Evolutionary conservation across 108 stramenopile species (phyloP).

Genomic region (Fragilaria crotonensis): DNA sequence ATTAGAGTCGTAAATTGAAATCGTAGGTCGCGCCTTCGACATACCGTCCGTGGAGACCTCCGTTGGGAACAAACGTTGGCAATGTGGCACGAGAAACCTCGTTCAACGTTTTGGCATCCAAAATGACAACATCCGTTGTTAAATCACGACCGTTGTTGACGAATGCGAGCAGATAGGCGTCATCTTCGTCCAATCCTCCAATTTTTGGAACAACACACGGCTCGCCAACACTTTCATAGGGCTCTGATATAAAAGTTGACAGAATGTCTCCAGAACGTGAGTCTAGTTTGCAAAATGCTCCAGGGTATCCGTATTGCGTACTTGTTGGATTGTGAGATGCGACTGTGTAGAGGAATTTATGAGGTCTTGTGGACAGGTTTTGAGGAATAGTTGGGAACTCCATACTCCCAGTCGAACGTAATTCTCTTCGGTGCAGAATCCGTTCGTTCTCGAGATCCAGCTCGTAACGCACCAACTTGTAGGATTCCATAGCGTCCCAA

Average conservation of each 20-base stretch:
- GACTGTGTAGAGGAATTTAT: conserved; percentile 26
- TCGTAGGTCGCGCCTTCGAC: conserved; percentile 8
- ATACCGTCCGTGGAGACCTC: conserved; percentile 4
- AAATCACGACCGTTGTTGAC: conserved; percentile 18
- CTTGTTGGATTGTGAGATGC: conserved; percentile 6
- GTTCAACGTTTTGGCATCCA: conserved; percentile 21
- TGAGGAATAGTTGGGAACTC: conserved; percentile 37
- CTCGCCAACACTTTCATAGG: conserved; percentile 24
- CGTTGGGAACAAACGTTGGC: conserved; percentile 2
- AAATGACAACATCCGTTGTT: conserved; percentile 29
- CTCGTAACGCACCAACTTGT: conserved; percentile 5
- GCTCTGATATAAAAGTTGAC: conserved; percentile 9
- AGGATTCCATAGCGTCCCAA: conserved; percentile 6
- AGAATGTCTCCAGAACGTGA: background rate
- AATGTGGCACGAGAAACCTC: background rate
- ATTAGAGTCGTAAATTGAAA: no score
- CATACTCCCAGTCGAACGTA: background rate
- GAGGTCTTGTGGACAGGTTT: conserved; percentile 5
- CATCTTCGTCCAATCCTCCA: conserved; percentile 31
- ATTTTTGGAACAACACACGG: conserved; percentile 18
- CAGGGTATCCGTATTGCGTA: background rate
- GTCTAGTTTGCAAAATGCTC: conserved; percentile 19
- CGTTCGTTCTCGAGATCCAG: conserved; percentile 13
- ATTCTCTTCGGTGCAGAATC: background rate
- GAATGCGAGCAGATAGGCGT: conserved; percentile 29